Evolutionary conservation across 2,329 filamentous ascomycete genomes (phyloP).

Genomic region (Coniochaeta sp.): DNA sequence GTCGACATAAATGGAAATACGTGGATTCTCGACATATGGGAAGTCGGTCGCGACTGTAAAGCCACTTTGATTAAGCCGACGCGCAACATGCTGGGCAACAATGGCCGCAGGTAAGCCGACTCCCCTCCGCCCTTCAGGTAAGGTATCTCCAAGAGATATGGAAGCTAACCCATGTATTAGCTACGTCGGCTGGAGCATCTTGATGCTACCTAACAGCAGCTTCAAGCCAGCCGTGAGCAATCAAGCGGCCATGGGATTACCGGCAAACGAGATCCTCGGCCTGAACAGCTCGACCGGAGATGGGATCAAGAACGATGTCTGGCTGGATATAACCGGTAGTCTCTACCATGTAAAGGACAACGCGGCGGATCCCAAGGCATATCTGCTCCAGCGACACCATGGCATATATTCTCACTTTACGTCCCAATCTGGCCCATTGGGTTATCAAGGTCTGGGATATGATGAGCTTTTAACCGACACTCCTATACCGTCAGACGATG

Average conservation of each 20-base stretch:
- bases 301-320: not conserved
- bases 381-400: not conserved
- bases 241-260: constrained; percentile 22
- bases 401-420: not conserved
- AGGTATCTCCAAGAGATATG: not conserved
- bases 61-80: not conserved
- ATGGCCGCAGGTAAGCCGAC: not conserved
- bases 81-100: not conserved
- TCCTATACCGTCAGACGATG: not conserved
- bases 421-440: not conserved
- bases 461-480: not conserved
- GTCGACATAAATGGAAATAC: constrained; percentile 41
- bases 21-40: constrained; percentile 49
- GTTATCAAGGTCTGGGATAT: not conserved
- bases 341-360: constrained; percentile 14
- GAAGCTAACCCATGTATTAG: constrained; percentile 4
- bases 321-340: constrained; percentile 16
- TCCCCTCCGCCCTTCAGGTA: not conserved
- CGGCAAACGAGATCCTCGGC: constrained; percentile 12
- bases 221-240: constrained; percentile 27
- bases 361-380: constrained; percentile 1
- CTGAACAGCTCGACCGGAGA: not conserved
- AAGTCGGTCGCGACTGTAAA: constrained; percentile 13
- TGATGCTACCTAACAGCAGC: constrained; percentile 34
- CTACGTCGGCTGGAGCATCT: constrained; percentile 40